Conservation (phyloP, 768 basidiomycete species). For the Podaxis pistillaris region DNA sequence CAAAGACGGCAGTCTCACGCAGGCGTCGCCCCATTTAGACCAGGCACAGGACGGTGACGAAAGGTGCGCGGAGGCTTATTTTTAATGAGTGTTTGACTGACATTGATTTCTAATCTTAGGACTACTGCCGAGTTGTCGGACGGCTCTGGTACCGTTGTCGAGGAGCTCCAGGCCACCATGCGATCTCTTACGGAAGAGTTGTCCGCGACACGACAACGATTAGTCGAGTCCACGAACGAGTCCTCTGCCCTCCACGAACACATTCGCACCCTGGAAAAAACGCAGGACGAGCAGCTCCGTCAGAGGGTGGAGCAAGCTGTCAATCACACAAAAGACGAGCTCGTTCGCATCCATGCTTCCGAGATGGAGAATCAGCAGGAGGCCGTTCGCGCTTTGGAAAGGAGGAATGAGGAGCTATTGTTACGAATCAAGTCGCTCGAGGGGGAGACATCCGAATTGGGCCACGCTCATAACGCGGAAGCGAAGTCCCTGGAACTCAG, state of each 20-base stretch:
- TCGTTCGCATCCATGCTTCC: neutral
- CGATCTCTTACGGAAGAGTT: neutral
- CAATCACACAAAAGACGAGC: neutral
- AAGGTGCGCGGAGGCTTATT: neutral
- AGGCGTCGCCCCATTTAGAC: neutral
- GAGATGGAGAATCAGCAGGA: neutral
- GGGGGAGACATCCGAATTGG: neutral
- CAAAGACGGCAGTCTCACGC: neutral
- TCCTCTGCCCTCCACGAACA: constrained; percentile 9
- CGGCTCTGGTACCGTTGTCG: neutral
- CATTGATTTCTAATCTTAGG: neutral
- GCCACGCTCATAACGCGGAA: neutral
- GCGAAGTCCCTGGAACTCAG: neutral
- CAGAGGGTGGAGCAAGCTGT: constrained; percentile 6
- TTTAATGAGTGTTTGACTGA: no score
- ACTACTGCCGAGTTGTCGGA: neutral
- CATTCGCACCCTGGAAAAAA: constrained; percentile 5
- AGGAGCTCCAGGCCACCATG: neutral
- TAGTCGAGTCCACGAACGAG: constrained; percentile 1
- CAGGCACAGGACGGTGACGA: neutral
- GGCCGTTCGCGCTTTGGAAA: neutral
- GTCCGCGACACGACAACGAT: neutral
- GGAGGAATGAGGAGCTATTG: constrained; percentile 1
- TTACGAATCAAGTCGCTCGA: neutral
- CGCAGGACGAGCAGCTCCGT: constrained; percentile 3